These are phyloP conservation scores for Oleoguttula mirabilis DNA, from an alignment of 495 filamentous ascomycete genomes.

Conservation along the genomic window DNA sequence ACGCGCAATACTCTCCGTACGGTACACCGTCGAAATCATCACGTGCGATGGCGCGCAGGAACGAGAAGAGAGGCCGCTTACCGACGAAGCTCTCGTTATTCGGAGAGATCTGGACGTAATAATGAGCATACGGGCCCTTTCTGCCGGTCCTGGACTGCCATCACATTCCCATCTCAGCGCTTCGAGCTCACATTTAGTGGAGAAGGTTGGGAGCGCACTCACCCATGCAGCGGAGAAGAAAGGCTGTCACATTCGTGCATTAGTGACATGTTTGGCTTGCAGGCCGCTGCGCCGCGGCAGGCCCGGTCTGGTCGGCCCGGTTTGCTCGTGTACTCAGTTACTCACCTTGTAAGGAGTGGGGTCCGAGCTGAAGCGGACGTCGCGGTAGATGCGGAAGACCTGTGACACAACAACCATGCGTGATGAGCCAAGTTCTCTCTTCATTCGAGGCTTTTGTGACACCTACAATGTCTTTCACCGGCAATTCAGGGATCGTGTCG, in stretches of 20 bases:
- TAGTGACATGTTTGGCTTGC: no score
- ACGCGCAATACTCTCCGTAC: no score
- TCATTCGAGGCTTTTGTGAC: background rate
- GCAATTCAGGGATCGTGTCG: conserved; percentile 69
- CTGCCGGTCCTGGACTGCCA: conserved; percentile 71
- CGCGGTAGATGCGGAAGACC: conserved; percentile 76
- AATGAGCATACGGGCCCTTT: conserved; percentile 76
- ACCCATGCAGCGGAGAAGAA: conserved; percentile 77
- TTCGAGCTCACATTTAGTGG: no score
- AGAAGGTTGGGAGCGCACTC: conserved; percentile 25
- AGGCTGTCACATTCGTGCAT: conserved; percentile 34
- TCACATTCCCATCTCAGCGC: conserved; percentile 9
- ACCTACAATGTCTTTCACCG: conserved; percentile 62
- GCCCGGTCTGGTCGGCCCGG: no score
- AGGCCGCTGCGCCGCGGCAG: no score
- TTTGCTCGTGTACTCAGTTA: no score
- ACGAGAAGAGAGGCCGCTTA: no score
- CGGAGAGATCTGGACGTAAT: conserved; percentile 61
- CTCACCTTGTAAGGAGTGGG: conserved; percentile 78
- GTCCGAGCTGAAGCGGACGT: conserved; percentile 46
- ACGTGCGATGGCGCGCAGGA: no score
- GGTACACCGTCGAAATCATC: no score
- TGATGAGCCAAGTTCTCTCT: background rate
- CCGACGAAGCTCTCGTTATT: conserved; percentile 47
- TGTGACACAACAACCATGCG: conserved; percentile 20